These are phyloP conservation scores for Dothideomycetes sp. DNA, from an alignment of 2,329 filamentous ascomycete species.

Conservation along the genomic window DNA sequence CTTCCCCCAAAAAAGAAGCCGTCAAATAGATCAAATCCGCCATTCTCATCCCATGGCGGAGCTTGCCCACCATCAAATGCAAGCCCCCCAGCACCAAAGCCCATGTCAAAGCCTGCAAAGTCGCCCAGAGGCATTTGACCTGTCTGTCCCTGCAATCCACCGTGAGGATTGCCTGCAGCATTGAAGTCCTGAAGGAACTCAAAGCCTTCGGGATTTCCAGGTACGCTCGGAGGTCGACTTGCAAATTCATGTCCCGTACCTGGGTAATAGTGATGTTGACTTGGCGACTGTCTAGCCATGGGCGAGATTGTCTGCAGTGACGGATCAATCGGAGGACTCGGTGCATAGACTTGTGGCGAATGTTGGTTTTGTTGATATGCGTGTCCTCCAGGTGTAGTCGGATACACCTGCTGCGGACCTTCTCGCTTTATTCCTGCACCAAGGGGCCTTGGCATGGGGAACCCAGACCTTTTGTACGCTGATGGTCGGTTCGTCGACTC, in stretches of 20 bases:
- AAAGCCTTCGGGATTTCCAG: slow-evolving; percentile 22
- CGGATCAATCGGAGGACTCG: slow-evolving; percentile 11
- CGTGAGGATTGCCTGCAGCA: background rate
- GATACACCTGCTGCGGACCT: slow-evolving; percentile 4
- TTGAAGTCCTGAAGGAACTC: slow-evolving; percentile 47
- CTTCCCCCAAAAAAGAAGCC: slow-evolving; percentile 60
- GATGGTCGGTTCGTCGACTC: slow-evolving; percentile 28
- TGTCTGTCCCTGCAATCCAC: slow-evolving; percentile 1
- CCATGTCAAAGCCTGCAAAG: slow-evolving; percentile 52
- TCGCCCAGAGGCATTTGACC: slow-evolving; percentile 28
- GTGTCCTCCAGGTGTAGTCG: background rate
- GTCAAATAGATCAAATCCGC: slow-evolving; percentile 48
- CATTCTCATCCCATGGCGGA: slow-evolving; percentile 47
- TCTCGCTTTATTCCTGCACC: background rate
- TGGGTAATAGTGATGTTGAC: slow-evolving; percentile 9
- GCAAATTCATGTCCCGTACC: slow-evolving; percentile 3
- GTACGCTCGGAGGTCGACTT: background rate
- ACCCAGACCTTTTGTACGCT: slow-evolving; percentile 19
- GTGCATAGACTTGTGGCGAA: slow-evolving; percentile 2
- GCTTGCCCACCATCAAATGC: slow-evolving; percentile 30
- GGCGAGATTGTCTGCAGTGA: slow-evolving; percentile 4
- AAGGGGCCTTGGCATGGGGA: slow-evolving; percentile 16
- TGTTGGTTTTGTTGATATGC: slow-evolving; percentile 4
- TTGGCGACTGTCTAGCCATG: slow-evolving; percentile 5
- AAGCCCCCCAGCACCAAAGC: slow-evolving; percentile 33